Percentiles rank a stretch among this genome's conserved stretches.
Conservation (phyloP, 2,329 filamentous ascomycete genomes). For the Fusarium pilosicola region DNA sequence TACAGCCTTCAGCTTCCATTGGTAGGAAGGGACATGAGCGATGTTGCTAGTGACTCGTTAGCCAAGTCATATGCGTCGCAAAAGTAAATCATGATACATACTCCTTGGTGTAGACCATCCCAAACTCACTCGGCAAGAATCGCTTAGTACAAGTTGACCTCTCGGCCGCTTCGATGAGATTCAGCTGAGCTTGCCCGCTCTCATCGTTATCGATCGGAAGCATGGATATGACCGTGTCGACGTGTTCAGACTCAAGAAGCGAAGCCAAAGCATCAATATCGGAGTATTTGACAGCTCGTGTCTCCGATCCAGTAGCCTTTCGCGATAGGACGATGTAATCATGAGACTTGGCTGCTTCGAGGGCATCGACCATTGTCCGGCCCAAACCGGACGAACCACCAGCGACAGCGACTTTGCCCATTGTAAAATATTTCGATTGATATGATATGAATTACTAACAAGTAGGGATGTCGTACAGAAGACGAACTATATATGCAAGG, state of each 20-base stretch:
- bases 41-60: not conserved
- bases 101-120: not conserved
- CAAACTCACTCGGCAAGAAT: constrained; percentile 1
- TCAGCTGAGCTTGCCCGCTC: not conserved
- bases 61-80: no score
- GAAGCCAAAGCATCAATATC: fast-evolving
- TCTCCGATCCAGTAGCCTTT: not conserved
- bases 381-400: constrained; percentile 2
- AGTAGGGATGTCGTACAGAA: not conserved
- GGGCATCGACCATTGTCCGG: not conserved
- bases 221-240: not conserved
- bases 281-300: not conserved
- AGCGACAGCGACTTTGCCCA: not conserved
- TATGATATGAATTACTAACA: not conserved
- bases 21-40: not conserved
- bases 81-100: fast-evolving
- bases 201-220: not conserved
- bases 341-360: not conserved
- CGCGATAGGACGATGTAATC: not conserved
- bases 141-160: not conserved
- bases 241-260: not conserved
- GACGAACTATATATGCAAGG: not conserved
- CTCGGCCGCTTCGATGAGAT: not conserved
- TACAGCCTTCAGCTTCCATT: not conserved
- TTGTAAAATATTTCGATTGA: fast-evolving